Evolutionary conservation across 352 stramenopile species (phyloP).

Genomic region (Globisporangium canariense): DNA sequence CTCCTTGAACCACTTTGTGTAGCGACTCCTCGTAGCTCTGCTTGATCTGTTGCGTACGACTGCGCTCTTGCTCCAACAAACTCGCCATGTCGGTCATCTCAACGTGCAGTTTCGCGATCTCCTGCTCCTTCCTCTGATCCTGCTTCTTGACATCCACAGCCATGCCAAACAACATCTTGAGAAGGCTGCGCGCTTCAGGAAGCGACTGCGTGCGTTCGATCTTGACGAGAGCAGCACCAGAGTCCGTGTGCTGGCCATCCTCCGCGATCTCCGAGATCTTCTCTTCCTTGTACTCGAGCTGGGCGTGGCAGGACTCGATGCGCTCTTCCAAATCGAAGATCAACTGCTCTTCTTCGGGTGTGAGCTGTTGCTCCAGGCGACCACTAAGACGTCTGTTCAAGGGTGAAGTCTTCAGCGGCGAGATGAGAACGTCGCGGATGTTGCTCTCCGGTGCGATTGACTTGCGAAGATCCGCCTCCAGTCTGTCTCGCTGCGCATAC

Average conservation of each 20-base stretch:
- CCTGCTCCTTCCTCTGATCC: conserved; percentile 77
- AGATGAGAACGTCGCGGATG: conserved; percentile 82
- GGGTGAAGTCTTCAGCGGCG: conserved; percentile 50
- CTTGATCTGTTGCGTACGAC: conserved; percentile 76
- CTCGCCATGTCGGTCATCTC: conserved; percentile 60
- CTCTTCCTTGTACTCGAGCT: conserved; percentile 88
- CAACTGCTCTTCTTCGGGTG: conserved; percentile 76
- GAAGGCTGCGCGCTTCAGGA: conserved; percentile 68
- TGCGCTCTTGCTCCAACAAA: conserved; percentile 66
- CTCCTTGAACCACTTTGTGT: conserved; percentile 60
- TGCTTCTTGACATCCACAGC: conserved; percentile 87
- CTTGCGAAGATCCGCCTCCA: conserved; percentile 66
- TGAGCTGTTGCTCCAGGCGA: conserved; percentile 47
- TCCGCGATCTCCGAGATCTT: conserved; percentile 81
- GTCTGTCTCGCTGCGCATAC: conserved; percentile 66
- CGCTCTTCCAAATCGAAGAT: conserved; percentile 82
- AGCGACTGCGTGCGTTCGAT: conserved; percentile 84
- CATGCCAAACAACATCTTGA: conserved; percentile 87
- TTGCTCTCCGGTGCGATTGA: conserved; percentile 57
- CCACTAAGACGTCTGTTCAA: conserved; percentile 44
- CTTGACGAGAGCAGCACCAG: conserved; percentile 53
- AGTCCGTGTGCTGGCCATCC: conserved; percentile 42
- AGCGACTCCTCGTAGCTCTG: conserved; percentile 82
- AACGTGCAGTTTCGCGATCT: conserved; percentile 71
- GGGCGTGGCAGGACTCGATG: conserved; percentile 82